A percentile compares a stretch with the other conserved stretches of the same genome.
Evolutionary conservation across 2,329 filamentous ascomycete genomes (phyloP).

Genomic region (Fonsecaea multimorphosa): DNA sequence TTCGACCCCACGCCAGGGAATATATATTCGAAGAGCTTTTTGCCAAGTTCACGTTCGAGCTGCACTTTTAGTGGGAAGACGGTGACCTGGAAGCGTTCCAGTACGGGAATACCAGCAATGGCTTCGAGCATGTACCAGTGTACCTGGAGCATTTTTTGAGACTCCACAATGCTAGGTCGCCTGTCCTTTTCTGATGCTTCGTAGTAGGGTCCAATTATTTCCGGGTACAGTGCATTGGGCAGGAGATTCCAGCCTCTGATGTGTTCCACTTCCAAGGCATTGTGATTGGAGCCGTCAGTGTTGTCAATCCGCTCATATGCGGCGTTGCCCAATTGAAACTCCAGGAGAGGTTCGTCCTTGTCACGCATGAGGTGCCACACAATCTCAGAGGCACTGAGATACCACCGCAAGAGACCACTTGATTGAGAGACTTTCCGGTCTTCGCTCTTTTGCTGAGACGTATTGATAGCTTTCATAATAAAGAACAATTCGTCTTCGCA

Average conservation of each 20-base stretch:
- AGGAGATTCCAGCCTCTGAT: constrained; percentile 89
- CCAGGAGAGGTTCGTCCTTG: constrained; percentile 83
- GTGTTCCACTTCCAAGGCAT: constrained; percentile 84
- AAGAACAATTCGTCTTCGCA: constrained; percentile 99
- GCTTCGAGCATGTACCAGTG: constrained; percentile 99
- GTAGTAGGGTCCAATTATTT: constrained; percentile 90
- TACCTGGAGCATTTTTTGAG: constrained; percentile 80
- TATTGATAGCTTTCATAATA: constrained; percentile 99
- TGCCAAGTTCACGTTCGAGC: constrained; percentile 88
- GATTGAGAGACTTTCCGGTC: constrained; percentile 72
- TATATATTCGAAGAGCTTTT: constrained; percentile 94
- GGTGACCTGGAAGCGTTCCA: constrained; percentile 95
- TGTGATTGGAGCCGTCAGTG: constrained; percentile 94
- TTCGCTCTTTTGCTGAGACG: constrained; percentile 83
- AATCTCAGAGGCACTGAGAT: constrained; percentile 90
- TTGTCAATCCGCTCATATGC: constrained; percentile 96
- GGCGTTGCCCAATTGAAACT: constrained; percentile 89
- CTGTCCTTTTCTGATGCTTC: constrained; percentile 64
- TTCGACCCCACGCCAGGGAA: constrained; percentile 79
- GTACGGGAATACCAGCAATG: constrained; percentile 94
- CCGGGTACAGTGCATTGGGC: constrained; percentile 87
- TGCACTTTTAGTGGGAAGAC: constrained; percentile 93
- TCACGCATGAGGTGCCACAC: constrained; percentile 96
- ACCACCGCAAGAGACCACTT: constrained; percentile 85
- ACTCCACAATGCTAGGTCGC: constrained; percentile 24